Evolutionary conservation across 2,329 filamentous ascomycete genomes (phyloP), one percentile per base, ranked within the genome.

Genomic region (Hypomyces rosellus): DNA sequence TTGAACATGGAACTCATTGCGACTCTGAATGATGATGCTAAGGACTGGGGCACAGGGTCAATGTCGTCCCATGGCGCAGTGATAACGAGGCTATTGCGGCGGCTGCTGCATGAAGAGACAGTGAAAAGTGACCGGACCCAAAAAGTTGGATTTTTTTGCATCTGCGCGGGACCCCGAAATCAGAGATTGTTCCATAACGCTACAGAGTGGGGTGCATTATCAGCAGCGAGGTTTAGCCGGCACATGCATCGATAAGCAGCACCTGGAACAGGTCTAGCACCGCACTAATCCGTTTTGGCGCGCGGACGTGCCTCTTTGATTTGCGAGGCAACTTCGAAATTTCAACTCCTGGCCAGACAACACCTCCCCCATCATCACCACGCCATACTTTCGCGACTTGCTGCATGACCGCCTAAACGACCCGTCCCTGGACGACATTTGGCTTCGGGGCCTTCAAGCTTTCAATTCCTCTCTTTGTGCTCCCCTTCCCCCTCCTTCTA

Each of bases 1-100:
- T 87, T 87, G 67, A 85, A 76, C 70, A 85, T 85, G 53, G 75
- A 78, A 69, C 78, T 82, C 74, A 86, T 85, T 59, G 69, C 74
- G 70, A 51, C 40, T 30, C 14, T 37, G 41, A 37, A 20, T 40
- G 30, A 9, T 36, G 22, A 25, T 48, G 41, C 20, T 11, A 20
- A 39, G 20, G 20, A 20, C 15, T 45, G 48, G 37, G 13, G 48
- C 48, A 44, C 43, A 46, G 14, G 20, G 37, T 30, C 14, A 36
- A 38, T 34, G 25, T 30, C 25, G 15, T 18, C 20, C 39, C 39
- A 42, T 42, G 15, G 39, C 18, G 16, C 14, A n/a, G 36, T 16
- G 16, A 16, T n/a, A 12, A 16, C 5, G 36, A 38, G 36, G 16
- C 13, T 38, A 15, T 15, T 37, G 34, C 34, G 34, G 6, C 25